Evolutionary conservation across 441 rosid genomes (phyloP).

Genomic region (Bruguiera hainesii): DNA sequence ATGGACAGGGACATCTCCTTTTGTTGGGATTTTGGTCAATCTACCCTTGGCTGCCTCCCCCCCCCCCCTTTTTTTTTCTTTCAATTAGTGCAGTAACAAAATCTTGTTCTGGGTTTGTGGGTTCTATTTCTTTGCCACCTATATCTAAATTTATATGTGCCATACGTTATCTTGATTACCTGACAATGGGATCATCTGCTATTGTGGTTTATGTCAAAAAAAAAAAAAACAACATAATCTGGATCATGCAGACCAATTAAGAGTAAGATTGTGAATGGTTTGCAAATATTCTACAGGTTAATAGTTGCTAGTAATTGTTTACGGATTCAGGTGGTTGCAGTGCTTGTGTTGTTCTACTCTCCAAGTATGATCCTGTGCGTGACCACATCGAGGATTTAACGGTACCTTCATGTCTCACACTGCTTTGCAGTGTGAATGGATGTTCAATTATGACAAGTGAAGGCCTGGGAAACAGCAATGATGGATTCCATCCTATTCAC

Average conservation of each 20-base stretch:
- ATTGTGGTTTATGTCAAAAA: neutral
- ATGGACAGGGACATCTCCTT: neutral
- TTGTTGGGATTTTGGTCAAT: neutral
- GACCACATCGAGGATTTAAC: slow-evolving; percentile 59
- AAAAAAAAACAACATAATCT: too few relatives aligned
- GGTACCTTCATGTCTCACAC: slow-evolving; percentile 75
- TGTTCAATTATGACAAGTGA: slow-evolving; percentile 75
- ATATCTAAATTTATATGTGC: too few relatives aligned
- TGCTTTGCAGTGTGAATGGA: slow-evolving; percentile 68
- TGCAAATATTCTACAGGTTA: neutral
- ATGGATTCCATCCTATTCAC: slow-evolving; percentile 81
- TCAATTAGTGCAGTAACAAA: neutral
- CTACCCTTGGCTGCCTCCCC: neutral
- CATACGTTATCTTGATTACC: neutral
- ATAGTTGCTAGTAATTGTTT: neutral
- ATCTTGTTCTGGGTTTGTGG: neutral
- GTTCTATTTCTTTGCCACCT: too few relatives aligned
- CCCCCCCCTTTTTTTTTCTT: neutral
- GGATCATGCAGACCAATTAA: too few relatives aligned
- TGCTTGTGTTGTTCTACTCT: slow-evolving; percentile 73
- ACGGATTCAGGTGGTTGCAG: slow-evolving; percentile 79
- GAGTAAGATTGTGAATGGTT: too few relatives aligned
- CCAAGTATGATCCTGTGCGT: slow-evolving; percentile 48
- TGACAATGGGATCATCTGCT: neutral
- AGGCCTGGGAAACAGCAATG: slow-evolving; percentile 79